Conservation (phyloP, 73 alveolate species). For the Effrenium voratum region DNA sequence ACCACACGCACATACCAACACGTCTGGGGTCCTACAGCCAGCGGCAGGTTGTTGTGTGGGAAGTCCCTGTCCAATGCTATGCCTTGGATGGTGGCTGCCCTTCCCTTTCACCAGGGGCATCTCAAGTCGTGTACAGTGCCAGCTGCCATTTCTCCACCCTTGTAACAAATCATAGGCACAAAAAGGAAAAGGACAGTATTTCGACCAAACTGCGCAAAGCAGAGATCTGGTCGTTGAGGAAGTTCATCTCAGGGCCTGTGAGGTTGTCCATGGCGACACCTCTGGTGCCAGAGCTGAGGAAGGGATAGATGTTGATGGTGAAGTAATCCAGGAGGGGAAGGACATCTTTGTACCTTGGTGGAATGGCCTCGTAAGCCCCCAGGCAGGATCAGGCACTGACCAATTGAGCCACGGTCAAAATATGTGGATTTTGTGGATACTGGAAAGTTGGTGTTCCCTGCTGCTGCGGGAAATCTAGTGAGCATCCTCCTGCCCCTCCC, state of each 20-base stretch:
- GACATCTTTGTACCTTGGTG: conserved; percentile 68
- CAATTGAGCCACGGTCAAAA: neutral
- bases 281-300: conserved; percentile 62
- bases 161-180: too few species aligned
- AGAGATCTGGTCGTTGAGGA: conserved; percentile 85
- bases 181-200: too few species aligned
- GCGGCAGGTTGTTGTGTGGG: conserved; percentile 78
- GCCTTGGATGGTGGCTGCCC: neutral
- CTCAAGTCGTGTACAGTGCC: neutral
- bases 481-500: neutral
- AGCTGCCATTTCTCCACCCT: too few species aligned
- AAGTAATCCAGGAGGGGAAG: conserved; percentile 80
- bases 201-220: conserved; percentile 47
- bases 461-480: too few species aligned
- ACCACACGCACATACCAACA: too few species aligned
- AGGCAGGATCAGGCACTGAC: neutral
- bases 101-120: neutral
- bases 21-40: conserved; percentile 66
- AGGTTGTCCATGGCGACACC: conserved; percentile 85
- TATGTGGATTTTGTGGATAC: too few species aligned
- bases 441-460: too few species aligned
- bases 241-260: conserved; percentile 87
- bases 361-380: neutral
- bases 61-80: conserved; percentile 79
- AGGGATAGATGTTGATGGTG: conserved; percentile 82